These are phyloP conservation scores for Aspergillus aculeatus DNA, from an alignment of 2,329 filamentous ascomycete species.

Conservation along the genomic window DNA sequence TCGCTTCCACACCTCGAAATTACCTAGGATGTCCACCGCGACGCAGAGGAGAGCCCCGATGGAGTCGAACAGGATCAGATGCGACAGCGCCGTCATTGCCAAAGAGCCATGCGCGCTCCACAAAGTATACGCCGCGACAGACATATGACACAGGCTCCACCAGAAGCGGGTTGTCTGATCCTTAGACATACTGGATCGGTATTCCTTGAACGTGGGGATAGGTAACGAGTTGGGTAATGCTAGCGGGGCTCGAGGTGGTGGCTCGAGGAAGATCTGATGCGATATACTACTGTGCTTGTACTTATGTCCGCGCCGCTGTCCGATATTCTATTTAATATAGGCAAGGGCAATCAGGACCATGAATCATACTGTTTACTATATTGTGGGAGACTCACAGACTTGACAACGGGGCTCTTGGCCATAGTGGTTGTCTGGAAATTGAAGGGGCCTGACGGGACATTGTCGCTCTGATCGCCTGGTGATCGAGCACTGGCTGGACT, in stretches of 20 bases:
- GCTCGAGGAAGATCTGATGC: constrained; percentile 95
- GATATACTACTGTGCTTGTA: constrained; percentile 97
- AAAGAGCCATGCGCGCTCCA: constrained; percentile 83
- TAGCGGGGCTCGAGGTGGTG: constrained; percentile 77
- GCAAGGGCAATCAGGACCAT: constrained; percentile 15
- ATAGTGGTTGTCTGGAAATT: constrained; percentile 88
- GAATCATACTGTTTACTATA: neutral
- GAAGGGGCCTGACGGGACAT: constrained; percentile 64
- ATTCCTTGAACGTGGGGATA: constrained; percentile 84
- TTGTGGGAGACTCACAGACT: constrained; percentile 60
- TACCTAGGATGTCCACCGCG: constrained; percentile 85
- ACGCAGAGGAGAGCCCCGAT: constrained; percentile 89
- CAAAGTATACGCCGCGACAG: constrained; percentile 79
- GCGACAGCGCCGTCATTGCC: constrained; percentile 86
- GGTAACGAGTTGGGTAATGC: constrained; percentile 89
- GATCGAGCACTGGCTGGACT: constrained; percentile 30
- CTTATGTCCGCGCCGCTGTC: constrained; percentile 89
- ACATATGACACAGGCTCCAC: constrained; percentile 88
- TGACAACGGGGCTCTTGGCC: constrained; percentile 67
- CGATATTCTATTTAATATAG: constrained; percentile 65
- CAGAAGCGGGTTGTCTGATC: constrained; percentile 79
- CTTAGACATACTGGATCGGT: constrained; percentile 82
- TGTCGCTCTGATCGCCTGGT: constrained; percentile 32
- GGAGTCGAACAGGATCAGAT: constrained; percentile 93
- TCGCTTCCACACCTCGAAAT: constrained; percentile 96